Evolutionary conservation across 768 basidiomycete species (phyloP), one percentile per base, ranked within the genome.

Genomic region (Rhodosporidiobolus sp.): DNA sequence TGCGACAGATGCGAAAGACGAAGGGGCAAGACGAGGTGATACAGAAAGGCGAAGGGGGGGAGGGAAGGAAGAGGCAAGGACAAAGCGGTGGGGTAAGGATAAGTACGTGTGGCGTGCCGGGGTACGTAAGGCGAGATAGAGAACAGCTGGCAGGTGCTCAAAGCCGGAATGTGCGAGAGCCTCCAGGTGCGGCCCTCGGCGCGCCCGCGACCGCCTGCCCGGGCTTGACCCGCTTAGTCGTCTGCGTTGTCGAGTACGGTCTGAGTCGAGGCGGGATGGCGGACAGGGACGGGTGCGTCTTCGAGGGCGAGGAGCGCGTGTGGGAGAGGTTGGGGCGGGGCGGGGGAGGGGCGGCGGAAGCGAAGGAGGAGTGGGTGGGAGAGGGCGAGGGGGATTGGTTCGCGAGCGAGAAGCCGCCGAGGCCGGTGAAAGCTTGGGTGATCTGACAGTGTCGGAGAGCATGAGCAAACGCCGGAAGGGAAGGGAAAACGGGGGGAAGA

Each of bases 341-440:
- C 26, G 52, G 19, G n/a, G 35, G 35, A 8, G 28, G 17, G 45
- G 43, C 20, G 10, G 63, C 22, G 48, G 2, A 28, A 50, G 12
- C 12, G 52, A 53, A n/a, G 24, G 52, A 26, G 26, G 53, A 19
- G n/a, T 26, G n/a, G 20, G 35, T 14, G 26, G 26, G 67, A 7
- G 64, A 32, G 24, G 71, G 71, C 0, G 71, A 60, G 1, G 71
- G 66, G 10, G 71, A 65, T 26, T 58, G 52, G 55, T 63, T 63
- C 5, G 63, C 56, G 34, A 49, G n/a, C 20, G 68, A 67, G 65
- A 74, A 74, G 20, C 50, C 7, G 34, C 73, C 73, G 50, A 70
- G 61, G 19, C 73, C 73, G 7, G 73, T 74, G 65, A 70, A 74
- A 20, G 73, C 73, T 67, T 74, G 68, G 6, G 73, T 74, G 65